Base-by-base conservation (phyloP, 805 yeast species). In the Candida oleophila region DNA sequence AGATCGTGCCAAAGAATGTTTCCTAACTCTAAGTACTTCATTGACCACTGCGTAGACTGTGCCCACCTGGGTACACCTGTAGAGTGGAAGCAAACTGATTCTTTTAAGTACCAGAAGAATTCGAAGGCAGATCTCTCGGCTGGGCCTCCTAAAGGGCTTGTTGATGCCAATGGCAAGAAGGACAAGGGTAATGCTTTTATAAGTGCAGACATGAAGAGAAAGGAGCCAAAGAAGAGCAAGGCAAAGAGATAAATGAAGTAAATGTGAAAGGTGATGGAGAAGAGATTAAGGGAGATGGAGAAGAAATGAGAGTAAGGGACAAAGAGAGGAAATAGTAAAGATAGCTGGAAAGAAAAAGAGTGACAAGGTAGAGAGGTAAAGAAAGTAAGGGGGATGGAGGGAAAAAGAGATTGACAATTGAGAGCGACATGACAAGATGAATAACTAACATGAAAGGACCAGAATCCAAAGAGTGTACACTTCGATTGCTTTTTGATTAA, bases 41-140 rank as follows among this genome's bases (percentile, higher is more conserved):
- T 86, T 25, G 82, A 76, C 36, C 92, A 86, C 59, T 82, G 87
- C 49, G 72, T 71, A 22, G 79, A 74, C 15, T 86, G 92, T 62
- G 85, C 90, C 12, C 57, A 59, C 41, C 56, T 44, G 28, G 49
- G 51, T 39, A 47, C 49, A 3, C 59, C 61, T 9, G 51, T 57
- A 3, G 59, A 61, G 47, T 60, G 64, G 64, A 58, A 55, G 35
- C 35, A 38, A 12, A 36, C 43, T 5, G 43, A 44, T 16, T 14
- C 41, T 12, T 38, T 38, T 5, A 38, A 22, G 19, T 38, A 11
- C 28, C 30, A 25, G 11, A 25, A 25, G 30, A 25, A 11, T 11
- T 25, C 30, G 11, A 25, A 25, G 30, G 9, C 30, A 7, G 30
- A 25, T 11, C 30, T n/a, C n/a, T n/a, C n/a, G n/a, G n/a, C n/a